Conservation (phyloP, 805 yeast genomes). For the Yarrowia yakushimensis region DNA sequence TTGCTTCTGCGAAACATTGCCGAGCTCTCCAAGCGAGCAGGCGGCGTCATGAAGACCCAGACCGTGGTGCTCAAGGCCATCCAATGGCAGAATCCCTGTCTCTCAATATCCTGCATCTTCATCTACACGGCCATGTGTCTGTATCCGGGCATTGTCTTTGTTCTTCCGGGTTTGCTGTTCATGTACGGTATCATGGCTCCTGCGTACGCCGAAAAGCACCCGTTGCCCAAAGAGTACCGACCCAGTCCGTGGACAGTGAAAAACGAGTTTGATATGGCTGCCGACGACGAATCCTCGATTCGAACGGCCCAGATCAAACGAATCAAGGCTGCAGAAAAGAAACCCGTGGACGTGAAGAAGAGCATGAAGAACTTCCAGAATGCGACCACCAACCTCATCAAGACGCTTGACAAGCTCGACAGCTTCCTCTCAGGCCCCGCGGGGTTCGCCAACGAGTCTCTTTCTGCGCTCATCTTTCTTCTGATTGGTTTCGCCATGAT, state of each 20-base stretch:
- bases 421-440: slow-evolving; percentile 10
- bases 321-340: slow-evolving; percentile 7
- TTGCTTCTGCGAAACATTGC: slow-evolving; percentile 14
- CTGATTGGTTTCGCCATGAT: slow-evolving; percentile 1
- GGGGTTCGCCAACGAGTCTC: slow-evolving; percentile 18
- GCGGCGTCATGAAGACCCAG: slow-evolving; percentile 19
- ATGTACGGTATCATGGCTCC: slow-evolving; percentile 24
- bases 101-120: slow-evolving; percentile 23
- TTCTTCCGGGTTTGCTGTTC: slow-evolving; percentile 4
- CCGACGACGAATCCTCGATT: slow-evolving; percentile 8
- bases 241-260: slow-evolving; percentile 6
- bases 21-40: slow-evolving; percentile 16
- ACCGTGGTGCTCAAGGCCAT: slow-evolving; percentile 11
- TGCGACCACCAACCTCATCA: slow-evolving; percentile 10
- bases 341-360: slow-evolving; percentile 21
- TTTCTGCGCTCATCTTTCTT: background rate
- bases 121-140: slow-evolving; percentile 23
- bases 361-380: slow-evolving; percentile 23
- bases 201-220: slow-evolving; percentile 22
- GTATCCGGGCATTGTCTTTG: slow-evolving; percentile 10
- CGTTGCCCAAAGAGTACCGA: background rate
- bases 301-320: slow-evolving; percentile 7
- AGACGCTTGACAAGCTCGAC: background rate
- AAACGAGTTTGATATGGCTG: slow-evolving; percentile 12
- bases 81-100: slow-evolving; percentile 23